Percentiles rank a stretch among this genome's conserved stretches.
Conservation (phyloP, 495 filamentous ascomycete species). For the Penicillium coffeae region DNA sequence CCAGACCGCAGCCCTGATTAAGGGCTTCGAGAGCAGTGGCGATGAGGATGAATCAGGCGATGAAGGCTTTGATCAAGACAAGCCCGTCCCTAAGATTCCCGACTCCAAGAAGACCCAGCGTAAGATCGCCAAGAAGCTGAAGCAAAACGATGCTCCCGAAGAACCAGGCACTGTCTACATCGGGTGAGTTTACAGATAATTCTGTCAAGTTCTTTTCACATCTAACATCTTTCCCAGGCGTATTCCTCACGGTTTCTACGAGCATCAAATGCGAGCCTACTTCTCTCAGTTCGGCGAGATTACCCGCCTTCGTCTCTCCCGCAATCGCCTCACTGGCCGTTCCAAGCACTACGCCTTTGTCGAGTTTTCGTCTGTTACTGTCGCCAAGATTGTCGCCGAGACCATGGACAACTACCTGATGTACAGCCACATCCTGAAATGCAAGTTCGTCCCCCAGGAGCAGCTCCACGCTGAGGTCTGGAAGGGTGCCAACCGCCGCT, state of each 20-base stretch:
- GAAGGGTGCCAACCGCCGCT: constrained; percentile 82
- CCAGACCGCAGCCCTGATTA: constrained; percentile 65
- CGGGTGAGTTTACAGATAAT: constrained; percentile 41
- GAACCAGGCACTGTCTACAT: constrained; percentile 82
- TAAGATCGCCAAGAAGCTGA: constrained; percentile 50
- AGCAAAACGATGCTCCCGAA: constrained; percentile 31
- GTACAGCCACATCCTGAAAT: constrained; percentile 87
- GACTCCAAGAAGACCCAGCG: constrained; percentile 62
- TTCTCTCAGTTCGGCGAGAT: constrained; percentile 94
- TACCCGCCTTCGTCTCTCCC: constrained; percentile 74
- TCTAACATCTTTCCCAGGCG: constrained; percentile 42
- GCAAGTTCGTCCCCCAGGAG: constrained; percentile 68
- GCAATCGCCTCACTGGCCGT: constrained; percentile 82
- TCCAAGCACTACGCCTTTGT: constrained; percentile 93
- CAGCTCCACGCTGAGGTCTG: constrained; percentile 78
- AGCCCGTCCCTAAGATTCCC: constrained; percentile 56
- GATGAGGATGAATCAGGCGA: constrained; percentile 55
- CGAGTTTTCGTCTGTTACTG: constrained; percentile 73
- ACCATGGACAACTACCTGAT: constrained; percentile 98
- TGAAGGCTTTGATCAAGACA: constrained; percentile 52
- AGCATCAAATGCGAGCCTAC: constrained; percentile 89
- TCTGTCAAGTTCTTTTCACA: background rate
- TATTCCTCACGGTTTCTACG: constrained; percentile 94
- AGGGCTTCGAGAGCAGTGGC: constrained; percentile 77
- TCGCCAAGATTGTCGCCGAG: constrained; percentile 82